phyloP scores from a whole-genome alignment of 805 yeast genomes.

The Yarrowia sp. region DNA sequence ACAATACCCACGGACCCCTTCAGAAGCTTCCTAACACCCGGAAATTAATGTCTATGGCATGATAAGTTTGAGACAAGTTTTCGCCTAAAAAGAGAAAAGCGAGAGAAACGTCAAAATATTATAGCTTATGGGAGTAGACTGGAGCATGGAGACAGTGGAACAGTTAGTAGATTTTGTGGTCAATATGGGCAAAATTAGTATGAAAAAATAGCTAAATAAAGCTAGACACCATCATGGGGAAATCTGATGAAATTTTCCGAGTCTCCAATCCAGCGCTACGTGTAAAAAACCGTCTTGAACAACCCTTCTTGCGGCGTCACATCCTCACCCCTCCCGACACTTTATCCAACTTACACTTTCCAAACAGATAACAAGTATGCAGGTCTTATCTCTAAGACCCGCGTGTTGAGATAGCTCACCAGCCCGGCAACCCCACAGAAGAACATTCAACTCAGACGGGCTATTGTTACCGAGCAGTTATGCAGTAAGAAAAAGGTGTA shows the following conservation, averaged over 20 bases:
- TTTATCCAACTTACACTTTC: background rate
- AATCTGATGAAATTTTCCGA: too few species aligned
- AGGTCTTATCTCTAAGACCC: slow-evolving; percentile 15
- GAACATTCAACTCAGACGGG: background rate
- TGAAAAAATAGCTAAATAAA: too few species aligned
- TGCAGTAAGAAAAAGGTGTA: too few species aligned
- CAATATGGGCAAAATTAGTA: background rate
- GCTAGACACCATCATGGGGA: too few species aligned
- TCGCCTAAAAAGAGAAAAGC: background rate
- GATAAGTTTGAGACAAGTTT: slow-evolving; percentile 7
- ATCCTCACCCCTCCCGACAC: slow-evolving; percentile 1
- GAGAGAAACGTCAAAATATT: background rate
- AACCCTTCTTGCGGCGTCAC: too few species aligned
- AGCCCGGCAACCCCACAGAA: background rate
- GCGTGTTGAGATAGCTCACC: background rate
- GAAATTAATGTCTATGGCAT: slow-evolving; percentile 5
- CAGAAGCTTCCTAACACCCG: background rate
- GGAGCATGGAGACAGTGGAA: background rate
- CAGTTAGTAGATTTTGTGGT: background rate
- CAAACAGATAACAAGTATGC: slow-evolving; percentile 4
- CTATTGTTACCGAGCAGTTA: background rate
- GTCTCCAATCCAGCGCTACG: too few species aligned
- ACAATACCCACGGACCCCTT: background rate
- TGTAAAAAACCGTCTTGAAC: too few species aligned
- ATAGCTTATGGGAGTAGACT: background rate